Conservation (phyloP, 1,284 basidiomycete species). For the Ganoderma leucocontextum region DNA sequence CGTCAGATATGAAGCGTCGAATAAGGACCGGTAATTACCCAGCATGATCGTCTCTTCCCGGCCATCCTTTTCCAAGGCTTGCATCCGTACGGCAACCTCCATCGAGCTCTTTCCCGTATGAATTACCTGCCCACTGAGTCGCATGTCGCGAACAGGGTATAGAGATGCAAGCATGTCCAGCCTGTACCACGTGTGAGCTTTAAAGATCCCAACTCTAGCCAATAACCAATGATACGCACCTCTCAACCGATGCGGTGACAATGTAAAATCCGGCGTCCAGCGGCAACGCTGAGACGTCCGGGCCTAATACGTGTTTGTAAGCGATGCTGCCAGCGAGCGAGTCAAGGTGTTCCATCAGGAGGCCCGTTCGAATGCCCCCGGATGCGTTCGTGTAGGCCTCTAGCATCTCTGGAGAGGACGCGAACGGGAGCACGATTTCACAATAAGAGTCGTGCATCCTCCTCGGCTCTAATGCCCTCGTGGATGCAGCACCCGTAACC, state of each 20-base stretch:
- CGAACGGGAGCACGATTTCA: slow-evolving; percentile 70
- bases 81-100: slow-evolving; percentile 87
- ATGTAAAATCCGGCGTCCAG: slow-evolving; percentile 77
- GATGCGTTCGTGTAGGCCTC: slow-evolving; percentile 76
- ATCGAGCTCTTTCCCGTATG: slow-evolving; percentile 81
- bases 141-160: slow-evolving; percentile 69
- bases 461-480: slow-evolving; percentile 50
- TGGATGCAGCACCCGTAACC: not conserved
- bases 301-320: slow-evolving; percentile 83
- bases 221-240: slow-evolving; percentile 49
- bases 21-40: slow-evolving; percentile 50
- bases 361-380: slow-evolving; percentile 74
- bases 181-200: slow-evolving; percentile 42
- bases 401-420: slow-evolving; percentile 60
- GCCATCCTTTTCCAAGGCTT: slow-evolving; percentile 58
- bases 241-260: slow-evolving; percentile 84
- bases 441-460: slow-evolving; percentile 77
- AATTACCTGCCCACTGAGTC: slow-evolving; percentile 82
- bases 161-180: slow-evolving; percentile 71
- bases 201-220: not conserved
- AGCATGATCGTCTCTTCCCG: slow-evolving; percentile 70
- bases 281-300: slow-evolving; percentile 58
- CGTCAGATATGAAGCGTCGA: not conserved
- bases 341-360: slow-evolving; percentile 82
- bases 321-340: slow-evolving; percentile 84